phyloP scores from a whole-genome alignment of 805 yeast species.

The Saccharomycopsis sp. region DNA sequence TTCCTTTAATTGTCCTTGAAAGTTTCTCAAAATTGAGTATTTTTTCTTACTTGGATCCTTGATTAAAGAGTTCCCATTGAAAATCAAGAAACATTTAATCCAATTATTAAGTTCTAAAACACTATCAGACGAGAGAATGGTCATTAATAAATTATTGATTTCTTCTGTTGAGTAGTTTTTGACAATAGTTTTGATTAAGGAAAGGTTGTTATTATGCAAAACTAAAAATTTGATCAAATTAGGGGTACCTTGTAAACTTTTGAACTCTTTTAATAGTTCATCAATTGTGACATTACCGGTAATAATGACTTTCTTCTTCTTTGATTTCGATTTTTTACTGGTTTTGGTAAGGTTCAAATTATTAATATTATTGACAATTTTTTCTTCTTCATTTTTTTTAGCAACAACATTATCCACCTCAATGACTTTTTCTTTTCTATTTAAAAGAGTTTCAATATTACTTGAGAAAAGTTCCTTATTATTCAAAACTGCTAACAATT shows the following conservation, averaged over 20 bases:
- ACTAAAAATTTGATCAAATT: conserved; percentile 6
- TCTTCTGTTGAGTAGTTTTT: conserved; percentile 12
- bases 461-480: too few relatives aligned
- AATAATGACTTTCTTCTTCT: conserved; percentile 5
- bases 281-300: conserved; percentile 5
- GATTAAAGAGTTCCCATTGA: conserved; percentile 10
- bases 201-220: conserved; percentile 3
- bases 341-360: neutral
- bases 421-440: neutral
- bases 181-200: conserved; percentile 11
- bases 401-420: too few relatives aligned
- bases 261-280: conserved; percentile 5
- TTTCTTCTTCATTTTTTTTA: neutral
- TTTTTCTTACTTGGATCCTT: conserved; percentile 4
- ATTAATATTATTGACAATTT: neutral
- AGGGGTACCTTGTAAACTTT: neutral
- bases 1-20: conserved; percentile 4
- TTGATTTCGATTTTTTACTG: neutral
- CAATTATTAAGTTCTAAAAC: conserved; percentile 14
- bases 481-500: too few relatives aligned
- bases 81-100: conserved; percentile 12
- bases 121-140: conserved; percentile 1
- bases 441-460: neutral
- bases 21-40: conserved; percentile 7
- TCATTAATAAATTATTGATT: conserved; percentile 6